Evolutionary conservation across 257 asterid species (phyloP).

Genomic region (Salvia miltiorrhiza): DNA sequence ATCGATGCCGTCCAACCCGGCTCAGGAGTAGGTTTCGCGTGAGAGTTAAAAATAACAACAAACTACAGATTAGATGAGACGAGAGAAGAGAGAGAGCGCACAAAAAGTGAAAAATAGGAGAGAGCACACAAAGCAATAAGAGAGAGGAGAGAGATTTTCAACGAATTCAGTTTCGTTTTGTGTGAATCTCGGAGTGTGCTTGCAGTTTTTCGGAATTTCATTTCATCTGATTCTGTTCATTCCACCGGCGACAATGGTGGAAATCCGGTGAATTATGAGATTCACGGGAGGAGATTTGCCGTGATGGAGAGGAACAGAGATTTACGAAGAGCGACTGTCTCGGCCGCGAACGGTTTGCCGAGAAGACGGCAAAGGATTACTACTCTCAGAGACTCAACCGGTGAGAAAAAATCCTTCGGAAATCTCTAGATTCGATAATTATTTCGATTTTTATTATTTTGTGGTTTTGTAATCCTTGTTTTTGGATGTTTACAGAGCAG

Average conservation of each 20-base stretch:
- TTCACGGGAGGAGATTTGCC: conserved; percentile 10
- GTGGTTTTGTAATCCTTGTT: background rate
- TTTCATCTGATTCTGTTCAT: conserved; percentile 9
- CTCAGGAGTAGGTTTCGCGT: conserved; percentile 56
- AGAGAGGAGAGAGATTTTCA: conserved; percentile 17
- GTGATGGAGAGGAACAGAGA: conserved; percentile 44
- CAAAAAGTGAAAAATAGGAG: conserved; percentile 24
- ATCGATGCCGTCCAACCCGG: conserved; percentile 50
- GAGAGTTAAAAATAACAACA: conserved; percentile 36
- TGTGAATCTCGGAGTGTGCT: conserved; percentile 32
- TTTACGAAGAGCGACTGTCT: conserved; percentile 20
- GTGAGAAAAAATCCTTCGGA: conserved; percentile 26
- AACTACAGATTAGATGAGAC: conserved; percentile 36
- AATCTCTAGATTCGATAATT: background rate
- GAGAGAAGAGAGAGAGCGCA: conserved; percentile 20
- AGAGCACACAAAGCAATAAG: conserved; percentile 21
- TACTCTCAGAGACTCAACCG: conserved; percentile 38
- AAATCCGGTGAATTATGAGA: conserved; percentile 29
- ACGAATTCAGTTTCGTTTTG: conserved; percentile 31
- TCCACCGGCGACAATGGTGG: conserved; percentile 29
- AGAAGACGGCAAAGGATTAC: conserved; percentile 42
- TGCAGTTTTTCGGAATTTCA: conserved; percentile 9
- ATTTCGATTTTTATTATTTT: background rate
- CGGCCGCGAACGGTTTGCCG: conserved; percentile 32
- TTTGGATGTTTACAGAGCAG: conserved; percentile 29